phyloP scores from a whole-genome alignment of 805 yeast species.

The Candida chilensis region DNA sequence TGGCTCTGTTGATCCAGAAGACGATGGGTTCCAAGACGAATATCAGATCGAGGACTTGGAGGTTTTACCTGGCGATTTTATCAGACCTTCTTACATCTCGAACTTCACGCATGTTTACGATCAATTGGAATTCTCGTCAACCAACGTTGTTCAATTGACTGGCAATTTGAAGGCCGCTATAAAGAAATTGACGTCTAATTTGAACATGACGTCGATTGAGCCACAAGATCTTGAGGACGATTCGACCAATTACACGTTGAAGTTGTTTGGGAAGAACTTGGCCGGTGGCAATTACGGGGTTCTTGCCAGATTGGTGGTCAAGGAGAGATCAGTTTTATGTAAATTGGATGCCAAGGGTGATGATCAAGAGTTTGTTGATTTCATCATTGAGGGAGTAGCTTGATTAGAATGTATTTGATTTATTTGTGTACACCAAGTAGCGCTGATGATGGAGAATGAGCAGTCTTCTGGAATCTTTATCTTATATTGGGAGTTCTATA shows the following conservation, averaged over 20 bases:
- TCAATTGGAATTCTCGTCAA: constrained; percentile 50
- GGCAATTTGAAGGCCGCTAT: constrained; percentile 34
- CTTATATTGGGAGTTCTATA: too few relatives aligned
- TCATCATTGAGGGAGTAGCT: neutral
- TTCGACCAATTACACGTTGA: constrained; percentile 57
- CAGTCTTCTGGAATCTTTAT: too few relatives aligned
- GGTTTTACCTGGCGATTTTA: constrained; percentile 72
- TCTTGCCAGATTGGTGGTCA: constrained; percentile 24
- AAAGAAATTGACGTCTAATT: constrained; percentile 35
- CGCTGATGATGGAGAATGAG: too few relatives aligned
- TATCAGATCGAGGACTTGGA: constrained; percentile 81
- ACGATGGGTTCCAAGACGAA: constrained; percentile 87
- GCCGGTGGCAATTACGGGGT: constrained; percentile 45
- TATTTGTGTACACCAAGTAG: too few relatives aligned
- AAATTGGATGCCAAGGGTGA: constrained; percentile 30
- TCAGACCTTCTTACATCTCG: constrained; percentile 69
- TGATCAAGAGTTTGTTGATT: constrained; percentile 9
- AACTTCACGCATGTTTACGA: constrained; percentile 70
- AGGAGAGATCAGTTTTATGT: constrained; percentile 12
- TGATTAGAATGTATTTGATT: too few relatives aligned
- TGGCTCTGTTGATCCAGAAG: constrained; percentile 53
- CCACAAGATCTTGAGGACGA: too few relatives aligned
- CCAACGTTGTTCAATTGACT: constrained; percentile 60
- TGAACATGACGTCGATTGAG: constrained; percentile 37
- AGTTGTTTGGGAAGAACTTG: constrained; percentile 73